Evolutionary conservation across 2,329 filamentous ascomycete species (phyloP).

Genomic region (Phyllosticta citribraziliensis): DNA sequence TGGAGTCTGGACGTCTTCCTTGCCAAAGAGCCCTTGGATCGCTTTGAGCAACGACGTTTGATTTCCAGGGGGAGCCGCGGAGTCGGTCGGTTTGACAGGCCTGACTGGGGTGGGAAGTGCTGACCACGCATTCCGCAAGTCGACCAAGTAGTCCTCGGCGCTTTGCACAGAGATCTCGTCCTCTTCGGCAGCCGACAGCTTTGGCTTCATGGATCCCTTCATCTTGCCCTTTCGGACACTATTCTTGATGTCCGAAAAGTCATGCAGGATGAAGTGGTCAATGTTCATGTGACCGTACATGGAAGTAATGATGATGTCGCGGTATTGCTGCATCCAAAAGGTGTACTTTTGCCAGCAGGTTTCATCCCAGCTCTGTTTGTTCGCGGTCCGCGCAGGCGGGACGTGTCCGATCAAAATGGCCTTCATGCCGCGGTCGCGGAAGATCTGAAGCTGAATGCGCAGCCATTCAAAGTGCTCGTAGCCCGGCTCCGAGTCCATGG

Average conservation of each 20-base stretch:
- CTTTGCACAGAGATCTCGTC: constrained; percentile 52
- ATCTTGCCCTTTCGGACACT: constrained; percentile 36
- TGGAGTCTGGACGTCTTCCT: constrained; percentile 15
- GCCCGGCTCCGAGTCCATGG: constrained; percentile 67
- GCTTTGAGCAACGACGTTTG: background rate
- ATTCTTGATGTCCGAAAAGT: constrained; percentile 66
- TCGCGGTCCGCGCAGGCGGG: constrained; percentile 74
- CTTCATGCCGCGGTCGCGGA: constrained; percentile 81
- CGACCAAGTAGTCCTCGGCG: constrained; percentile 70
- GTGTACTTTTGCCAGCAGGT: constrained; percentile 98
- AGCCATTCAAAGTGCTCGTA: constrained; percentile 97
- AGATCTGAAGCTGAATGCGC: constrained; percentile 71
- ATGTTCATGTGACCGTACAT: constrained; percentile 97
- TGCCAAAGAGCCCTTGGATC: constrained; percentile 11
- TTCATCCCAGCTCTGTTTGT: constrained; percentile 88
- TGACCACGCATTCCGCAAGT: constrained; percentile 69
- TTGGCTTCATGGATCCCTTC: constrained; percentile 15
- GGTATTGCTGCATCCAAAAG: constrained; percentile 80
- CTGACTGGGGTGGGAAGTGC: constrained; percentile 51
- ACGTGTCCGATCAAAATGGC: constrained; percentile 92
- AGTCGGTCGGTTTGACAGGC: constrained; percentile 14
- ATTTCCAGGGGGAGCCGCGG: background rate
- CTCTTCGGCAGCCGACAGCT: background rate
- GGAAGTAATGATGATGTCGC: constrained; percentile 72
- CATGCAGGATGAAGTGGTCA: constrained; percentile 90